Evolutionary conservation across 139 green algal species (phyloP).

Genomic region (Eudorina sp.): DNA sequence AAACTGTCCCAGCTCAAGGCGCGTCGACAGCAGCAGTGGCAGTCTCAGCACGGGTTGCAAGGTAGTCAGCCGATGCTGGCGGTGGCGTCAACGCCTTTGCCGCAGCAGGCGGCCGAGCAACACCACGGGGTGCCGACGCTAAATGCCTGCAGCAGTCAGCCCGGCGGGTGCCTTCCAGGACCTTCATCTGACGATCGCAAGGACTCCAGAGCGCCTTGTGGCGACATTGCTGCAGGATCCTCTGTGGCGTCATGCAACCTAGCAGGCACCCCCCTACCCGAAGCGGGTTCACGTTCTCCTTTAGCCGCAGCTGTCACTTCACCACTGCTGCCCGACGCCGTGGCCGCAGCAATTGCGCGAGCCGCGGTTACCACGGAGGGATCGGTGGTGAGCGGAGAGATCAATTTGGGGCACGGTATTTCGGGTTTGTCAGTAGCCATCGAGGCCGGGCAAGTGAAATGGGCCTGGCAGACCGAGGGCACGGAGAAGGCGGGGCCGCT

Average conservation of each 20-base stretch:
- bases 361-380: not conserved
- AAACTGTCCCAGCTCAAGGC: conserved; percentile 47
- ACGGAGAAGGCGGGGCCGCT: not conserved
- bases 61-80: not conserved
- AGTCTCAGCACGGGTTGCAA: conserved; percentile 20
- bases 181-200: no score
- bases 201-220: not conserved
- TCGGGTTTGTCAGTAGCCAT: conserved; percentile 15
- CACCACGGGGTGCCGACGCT: not conserved
- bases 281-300: not conserved
- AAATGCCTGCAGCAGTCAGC: not conserved
- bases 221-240: not conserved
- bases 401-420: conserved; percentile 42
- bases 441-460: conserved; percentile 30
- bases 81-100: not conserved
- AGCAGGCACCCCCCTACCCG: no score
- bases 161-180: no score
- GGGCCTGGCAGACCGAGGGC: conserved; percentile 42
- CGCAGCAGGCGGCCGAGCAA: not conserved
- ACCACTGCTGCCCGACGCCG: not conserved
- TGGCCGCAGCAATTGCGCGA: not conserved
- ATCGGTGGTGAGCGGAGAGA: not conserved
- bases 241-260: not conserved
- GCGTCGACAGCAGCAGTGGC: conserved; percentile 43
- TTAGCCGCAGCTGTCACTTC: not conserved